Percentiles rank a stretch among this genome's conserved stretches.
phyloP scores from a whole-genome alignment of 2,329 filamentous ascomycete species.

The Hypoxylon sp. region DNA sequence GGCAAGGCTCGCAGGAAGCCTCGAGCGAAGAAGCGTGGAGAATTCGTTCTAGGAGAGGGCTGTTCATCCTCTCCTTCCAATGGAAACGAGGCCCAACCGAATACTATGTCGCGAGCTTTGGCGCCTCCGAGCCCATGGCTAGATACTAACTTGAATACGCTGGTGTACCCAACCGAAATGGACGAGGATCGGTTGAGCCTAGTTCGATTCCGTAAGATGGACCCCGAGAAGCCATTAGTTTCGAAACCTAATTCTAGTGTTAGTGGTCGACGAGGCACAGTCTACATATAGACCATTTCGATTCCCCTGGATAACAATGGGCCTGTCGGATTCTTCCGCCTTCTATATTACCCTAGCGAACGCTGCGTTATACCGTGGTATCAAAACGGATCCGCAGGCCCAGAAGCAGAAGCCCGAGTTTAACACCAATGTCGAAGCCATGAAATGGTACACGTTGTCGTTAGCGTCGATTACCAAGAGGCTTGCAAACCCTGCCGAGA shows the following conservation, averaged over 20 bases:
- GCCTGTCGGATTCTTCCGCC: conserved; percentile 47
- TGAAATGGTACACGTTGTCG: conserved; percentile 51
- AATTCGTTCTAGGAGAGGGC: conserved; percentile 34
- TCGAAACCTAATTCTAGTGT: conserved; percentile 20
- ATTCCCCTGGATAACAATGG: conserved; percentile 49
- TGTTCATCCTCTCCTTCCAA: conserved; percentile 1
- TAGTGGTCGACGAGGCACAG: conserved; percentile 48
- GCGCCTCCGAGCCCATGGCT: conserved; percentile 34
- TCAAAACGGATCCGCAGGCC: conserved; percentile 23
- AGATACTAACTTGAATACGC: conserved; percentile 40
- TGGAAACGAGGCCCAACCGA: background rate
- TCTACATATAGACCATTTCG: conserved; percentile 47
- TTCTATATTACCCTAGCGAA: conserved; percentile 53
- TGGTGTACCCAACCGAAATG: conserved; percentile 49
- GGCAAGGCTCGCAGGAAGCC: conserved; percentile 50
- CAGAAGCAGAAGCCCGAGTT: conserved; percentile 40
- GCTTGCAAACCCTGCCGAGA: conserved; percentile 43
- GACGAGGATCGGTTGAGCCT: conserved; percentile 45
- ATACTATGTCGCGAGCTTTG: conserved; percentile 5
- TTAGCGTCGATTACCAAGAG: conserved; percentile 46
- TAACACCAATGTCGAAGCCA: conserved; percentile 40
- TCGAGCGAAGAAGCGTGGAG: conserved; percentile 30
- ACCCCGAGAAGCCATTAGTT: background rate
- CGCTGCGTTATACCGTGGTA: conserved; percentile 41
- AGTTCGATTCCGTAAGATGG: conserved; percentile 46